Conservation (phyloP, 1,284 basidiomycete species). For the Kalmanozyma brasiliensis region DNA sequence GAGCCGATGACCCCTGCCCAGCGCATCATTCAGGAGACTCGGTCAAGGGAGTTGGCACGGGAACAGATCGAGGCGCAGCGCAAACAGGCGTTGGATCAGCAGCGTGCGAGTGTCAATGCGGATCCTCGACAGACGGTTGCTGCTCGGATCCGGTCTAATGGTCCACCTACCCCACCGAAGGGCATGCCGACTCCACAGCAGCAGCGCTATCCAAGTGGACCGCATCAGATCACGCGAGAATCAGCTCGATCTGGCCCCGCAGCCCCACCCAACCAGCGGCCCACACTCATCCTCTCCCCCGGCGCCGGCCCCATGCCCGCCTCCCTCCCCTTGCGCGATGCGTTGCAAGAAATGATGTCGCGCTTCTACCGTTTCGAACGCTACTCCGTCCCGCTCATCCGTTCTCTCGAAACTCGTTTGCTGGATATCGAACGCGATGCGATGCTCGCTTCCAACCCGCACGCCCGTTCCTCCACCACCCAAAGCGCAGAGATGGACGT, state of each 20-base stretch:
- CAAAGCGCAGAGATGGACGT: conserved; percentile 58
- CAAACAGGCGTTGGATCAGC: conserved; percentile 9
- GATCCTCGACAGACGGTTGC: conserved; percentile 2
- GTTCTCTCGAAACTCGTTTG: conserved; percentile 61
- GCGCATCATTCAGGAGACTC: conserved; percentile 59
- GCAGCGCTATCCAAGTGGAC: conserved; percentile 33
- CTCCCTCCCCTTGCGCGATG: conserved; percentile 53
- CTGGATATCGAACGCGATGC: conserved; percentile 65
- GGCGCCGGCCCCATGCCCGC: conserved; percentile 52
- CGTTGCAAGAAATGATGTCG: conserved; percentile 65
- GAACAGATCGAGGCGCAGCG: conserved; percentile 46
- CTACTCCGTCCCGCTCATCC: conserved; percentile 64
- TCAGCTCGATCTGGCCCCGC: conserved; percentile 5
- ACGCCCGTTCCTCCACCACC: conserved; percentile 13
- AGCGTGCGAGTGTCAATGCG: conserved; percentile 2
- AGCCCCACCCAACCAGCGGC: neutral
- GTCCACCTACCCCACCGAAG: conserved; percentile 31
- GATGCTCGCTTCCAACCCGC: conserved; percentile 51
- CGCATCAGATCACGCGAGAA: conserved; percentile 37
- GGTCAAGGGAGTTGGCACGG: conserved; percentile 46
- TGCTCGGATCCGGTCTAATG: conserved; percentile 6
- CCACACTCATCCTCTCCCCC: conserved; percentile 28
- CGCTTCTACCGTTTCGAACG: conserved; percentile 67
- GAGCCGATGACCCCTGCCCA: conserved; percentile 57
- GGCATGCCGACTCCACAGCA: neutral